These are phyloP conservation scores for Picochlorum sp. DNA, from an alignment of 139 green algal species.

Conservation along the genomic window DNA sequence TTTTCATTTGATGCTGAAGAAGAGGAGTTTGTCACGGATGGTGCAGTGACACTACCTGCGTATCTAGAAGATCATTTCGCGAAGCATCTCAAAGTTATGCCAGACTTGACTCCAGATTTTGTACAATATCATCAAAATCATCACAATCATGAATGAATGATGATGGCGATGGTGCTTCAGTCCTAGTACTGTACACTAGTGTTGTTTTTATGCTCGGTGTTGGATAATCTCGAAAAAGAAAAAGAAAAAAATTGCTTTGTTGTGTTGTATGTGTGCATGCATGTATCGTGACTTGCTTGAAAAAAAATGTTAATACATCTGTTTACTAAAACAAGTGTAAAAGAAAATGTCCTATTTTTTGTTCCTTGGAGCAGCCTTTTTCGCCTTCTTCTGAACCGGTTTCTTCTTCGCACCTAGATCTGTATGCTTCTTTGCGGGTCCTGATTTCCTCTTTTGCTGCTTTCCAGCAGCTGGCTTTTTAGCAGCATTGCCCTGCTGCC, in stretches of 20 bases:
- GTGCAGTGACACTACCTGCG: neutral
- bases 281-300: neutral
- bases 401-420: neutral
- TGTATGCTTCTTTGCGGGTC: too few relatives aligned
- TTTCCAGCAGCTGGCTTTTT: neutral
- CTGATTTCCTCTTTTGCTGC: too few relatives aligned
- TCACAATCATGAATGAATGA: too few relatives aligned
- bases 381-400: neutral
- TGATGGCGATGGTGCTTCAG: too few relatives aligned
- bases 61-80: slow-evolving; percentile 3
- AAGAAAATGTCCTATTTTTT: too few relatives aligned
- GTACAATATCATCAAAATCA: too few relatives aligned
- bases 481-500: neutral
- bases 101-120: neutral
- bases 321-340: too few relatives aligned
- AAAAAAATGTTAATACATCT: too few relatives aligned
- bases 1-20: slow-evolving; percentile 2
- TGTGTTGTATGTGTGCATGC: neutral
- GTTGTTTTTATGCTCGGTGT: too few relatives aligned
- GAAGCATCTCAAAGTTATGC: neutral
- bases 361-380: neutral
- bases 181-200: too few relatives aligned
- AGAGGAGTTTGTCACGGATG: neutral
- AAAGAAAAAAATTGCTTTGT: too few relatives aligned
- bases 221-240: too few relatives aligned